Evolutionary conservation across 768 basidiomycete genomes (phyloP).

Genomic region (Cystobasidium onofrii): DNA sequence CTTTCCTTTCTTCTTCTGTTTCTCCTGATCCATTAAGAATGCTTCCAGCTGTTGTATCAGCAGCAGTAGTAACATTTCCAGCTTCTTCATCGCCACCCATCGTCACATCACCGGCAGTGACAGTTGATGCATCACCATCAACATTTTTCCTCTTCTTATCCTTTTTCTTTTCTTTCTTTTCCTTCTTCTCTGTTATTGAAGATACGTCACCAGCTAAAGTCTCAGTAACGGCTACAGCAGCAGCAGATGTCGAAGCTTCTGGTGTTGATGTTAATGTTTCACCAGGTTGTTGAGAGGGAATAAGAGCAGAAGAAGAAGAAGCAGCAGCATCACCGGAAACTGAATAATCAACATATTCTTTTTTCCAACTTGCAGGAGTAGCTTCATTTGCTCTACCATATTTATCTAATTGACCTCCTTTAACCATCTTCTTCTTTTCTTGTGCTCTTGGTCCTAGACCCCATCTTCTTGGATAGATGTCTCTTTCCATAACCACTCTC

Average conservation of each 20-base stretch:
- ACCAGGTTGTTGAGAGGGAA: conserved; percentile 32
- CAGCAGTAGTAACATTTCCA: conserved; percentile 23
- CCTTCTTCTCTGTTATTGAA: conserved; percentile 42
- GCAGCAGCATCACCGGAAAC: conserved; percentile 41
- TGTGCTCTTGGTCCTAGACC: conserved; percentile 89
- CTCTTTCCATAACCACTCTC: conserved; percentile 93
- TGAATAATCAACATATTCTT: conserved; percentile 82
- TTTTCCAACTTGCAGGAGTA: conserved; percentile 83
- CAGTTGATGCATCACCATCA: conserved; percentile 14
- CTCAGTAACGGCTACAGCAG: background rate
- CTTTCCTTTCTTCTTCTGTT: conserved; percentile 40
- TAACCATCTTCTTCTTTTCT: conserved; percentile 97
- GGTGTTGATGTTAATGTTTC: conserved; percentile 33
- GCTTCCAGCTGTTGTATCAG: background rate
- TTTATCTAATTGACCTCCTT: conserved; percentile 93
- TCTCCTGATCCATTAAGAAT: conserved; percentile 32
- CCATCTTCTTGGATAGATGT: conserved; percentile 96
- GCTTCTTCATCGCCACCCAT: conserved; percentile 5
- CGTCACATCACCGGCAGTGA: background rate
- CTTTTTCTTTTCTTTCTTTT: conserved; percentile 52
- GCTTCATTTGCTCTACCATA: conserved; percentile 80
- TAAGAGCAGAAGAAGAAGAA: background rate
- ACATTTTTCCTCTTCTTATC: conserved; percentile 77
- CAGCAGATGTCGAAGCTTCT: conserved; percentile 29
- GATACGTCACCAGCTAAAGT: conserved; percentile 34